Evolutionary conservation across 805 yeast genomes (phyloP), one percentile per base, ranked within the genome.

Genomic region (Tetrapisispora iriomotensis): DNA sequence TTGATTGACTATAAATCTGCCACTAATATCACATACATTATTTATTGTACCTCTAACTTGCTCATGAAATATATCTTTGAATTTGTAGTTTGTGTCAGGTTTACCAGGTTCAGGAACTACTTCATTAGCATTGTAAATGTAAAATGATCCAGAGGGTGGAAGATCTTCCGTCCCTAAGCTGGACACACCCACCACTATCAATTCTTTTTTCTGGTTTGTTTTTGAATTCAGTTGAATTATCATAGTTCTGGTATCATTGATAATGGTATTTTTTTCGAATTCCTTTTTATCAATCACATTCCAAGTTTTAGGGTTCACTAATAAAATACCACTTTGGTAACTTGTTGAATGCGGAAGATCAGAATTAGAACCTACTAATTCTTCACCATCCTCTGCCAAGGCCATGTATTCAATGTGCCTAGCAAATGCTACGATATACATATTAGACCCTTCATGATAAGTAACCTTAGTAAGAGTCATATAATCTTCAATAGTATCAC

Each of bases 61-160:
- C 57, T 88, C 96, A 36, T 73, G 70, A 36, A 76, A 76, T 8
- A 83, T 66, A 48, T 78, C 74, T 54, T 84, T 86, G 50, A 88
- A 68, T 58, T 81, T 83, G 56, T 75, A 82, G 48, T 78, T 80
- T 2, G 87, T 79, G 47, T 86, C 94, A 0, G 96, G 95, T 42
- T 71, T 73, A 0, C 81, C 87, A 1, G 90, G 90, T 53, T 86
- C 95, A 0, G 96, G 95, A 46, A 84, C 85, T 56, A 87, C 81
- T 42, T 79, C 87, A 39, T 82, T 78, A 23, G 83, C 68, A 46
- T 87, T 95, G 51, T 65, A 79, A 1, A 88, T 64, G 41, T 75
- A 75, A 60, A 85, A 82, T 1, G 79, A 67, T 0, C 98, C 98
- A 50, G 77, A 75, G 0, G 94, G 74, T 3, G 84, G 72, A 43